Conservation (phyloP, 169 alveolate genomes). For the Plasmodium cynomolgi region DNA sequence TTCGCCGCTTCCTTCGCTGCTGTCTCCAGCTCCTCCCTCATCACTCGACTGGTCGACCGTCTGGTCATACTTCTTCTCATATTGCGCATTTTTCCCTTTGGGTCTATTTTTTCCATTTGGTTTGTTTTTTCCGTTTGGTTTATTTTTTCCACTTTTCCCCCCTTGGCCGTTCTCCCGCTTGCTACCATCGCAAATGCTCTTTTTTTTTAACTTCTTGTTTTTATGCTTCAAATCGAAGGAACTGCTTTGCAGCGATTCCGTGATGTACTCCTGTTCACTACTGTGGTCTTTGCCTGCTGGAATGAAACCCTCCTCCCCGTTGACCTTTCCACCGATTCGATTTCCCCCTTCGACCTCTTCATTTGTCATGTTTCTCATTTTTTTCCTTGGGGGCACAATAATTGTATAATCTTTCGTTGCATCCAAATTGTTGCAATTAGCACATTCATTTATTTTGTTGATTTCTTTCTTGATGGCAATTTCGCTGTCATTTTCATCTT, state of each 20-base stretch:
- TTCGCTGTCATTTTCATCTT: constrained; percentile 3
- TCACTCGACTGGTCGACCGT: background rate
- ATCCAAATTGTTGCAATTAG: background rate
- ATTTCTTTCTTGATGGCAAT: constrained; percentile 9
- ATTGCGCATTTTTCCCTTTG: background rate
- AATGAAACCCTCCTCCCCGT: background rate
- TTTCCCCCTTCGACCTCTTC: background rate
- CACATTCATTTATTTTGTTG: background rate
- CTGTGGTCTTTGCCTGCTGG: background rate
- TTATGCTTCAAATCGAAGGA: background rate
- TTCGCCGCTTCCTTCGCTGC: background rate
- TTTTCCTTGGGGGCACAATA: constrained; percentile 50
- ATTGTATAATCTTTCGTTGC: constrained; percentile 7
- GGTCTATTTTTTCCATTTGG: background rate
- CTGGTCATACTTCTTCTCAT: background rate
- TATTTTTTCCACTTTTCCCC: background rate
- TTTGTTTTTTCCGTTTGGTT: background rate
- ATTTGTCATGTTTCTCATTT: constrained; percentile 39
- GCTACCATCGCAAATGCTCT: background rate
- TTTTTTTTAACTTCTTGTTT: constrained; percentile 4
- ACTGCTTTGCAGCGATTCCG: background rate
- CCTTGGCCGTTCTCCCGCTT: background rate
- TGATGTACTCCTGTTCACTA: constrained; percentile 4
- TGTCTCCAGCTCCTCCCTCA: background rate
- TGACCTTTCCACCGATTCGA: background rate